Evolutionary conservation across 202 grass and related monocot species (phyloP), one percentile per base, ranked within the genome.

Genomic region (Setaria italica): DNA sequence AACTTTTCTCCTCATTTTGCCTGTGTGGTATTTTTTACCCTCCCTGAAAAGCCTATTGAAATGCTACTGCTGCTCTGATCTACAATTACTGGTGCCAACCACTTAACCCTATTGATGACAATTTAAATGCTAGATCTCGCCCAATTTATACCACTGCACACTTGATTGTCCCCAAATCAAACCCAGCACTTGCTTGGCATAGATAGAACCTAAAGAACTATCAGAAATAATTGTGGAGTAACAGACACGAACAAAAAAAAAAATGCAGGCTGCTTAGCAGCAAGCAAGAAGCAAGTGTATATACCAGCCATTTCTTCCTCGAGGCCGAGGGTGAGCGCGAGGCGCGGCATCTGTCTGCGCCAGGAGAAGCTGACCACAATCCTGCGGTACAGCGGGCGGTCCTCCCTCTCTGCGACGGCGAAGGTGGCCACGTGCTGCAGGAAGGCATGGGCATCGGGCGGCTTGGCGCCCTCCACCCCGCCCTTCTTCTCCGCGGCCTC

Each of bases 291-390:
- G 46, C 25, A 10, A 43, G 39, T 47, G n/a, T 1, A 60, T 34
- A 89, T 95, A 98, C 95, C 93, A 62, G 88, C 70, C 91, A 98
- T 98, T 25, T 90, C 77, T 70, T 97, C 89, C 62, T 97, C 92
- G 0, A 97, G 95, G 7, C 95, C 95, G 19, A 97, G 82, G 12
- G 85, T 79, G 4, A 97, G 63, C 7, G 95, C 95, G 33, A 97
- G 89, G 12, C 92, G 92, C 0, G 95, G 95, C 95, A 97, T 97
- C 77, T 97, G 95, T 9, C 87, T 67, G 48, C 95, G 85, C 95
- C 95, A 95, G 2, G 95, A 92, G 70, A 97, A 97, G 86, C 92
- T 95, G 34, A 95, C 89, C 0, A 97, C 80, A 9, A 97, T 94
- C 89, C 88, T 95, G 43, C 85, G 77, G 72, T 97, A 97, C 0